Percentiles rank a stretch among this genome's conserved stretches.
These are phyloP conservation scores for Diaporthe eres DNA, from an alignment of 2,329 filamentous ascomycete species.

Conservation along the genomic window DNA sequence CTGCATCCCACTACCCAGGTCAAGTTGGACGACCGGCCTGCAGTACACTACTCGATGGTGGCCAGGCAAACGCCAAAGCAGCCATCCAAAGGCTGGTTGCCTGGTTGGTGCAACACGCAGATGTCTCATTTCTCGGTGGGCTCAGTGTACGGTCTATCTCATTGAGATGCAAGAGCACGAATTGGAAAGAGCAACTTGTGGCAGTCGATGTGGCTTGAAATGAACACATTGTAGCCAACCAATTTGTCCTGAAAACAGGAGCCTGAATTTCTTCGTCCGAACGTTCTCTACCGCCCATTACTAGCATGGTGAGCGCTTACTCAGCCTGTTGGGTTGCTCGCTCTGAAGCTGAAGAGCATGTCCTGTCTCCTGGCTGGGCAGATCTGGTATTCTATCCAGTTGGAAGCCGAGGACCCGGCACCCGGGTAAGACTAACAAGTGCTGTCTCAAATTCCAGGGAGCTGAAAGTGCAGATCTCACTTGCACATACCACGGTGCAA, in stretches of 20 bases:
- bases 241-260: not conserved
- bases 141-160: not conserved
- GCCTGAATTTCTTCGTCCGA: not conserved
- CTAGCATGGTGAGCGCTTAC: not conserved
- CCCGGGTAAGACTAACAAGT: not conserved
- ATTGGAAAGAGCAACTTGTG: not conserved
- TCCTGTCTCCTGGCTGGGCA: not conserved
- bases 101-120: no score
- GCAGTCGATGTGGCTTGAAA: not conserved
- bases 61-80: not conserved
- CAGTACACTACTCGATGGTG: not conserved
- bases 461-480: constrained; percentile 13
- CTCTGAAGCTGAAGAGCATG: not conserved
- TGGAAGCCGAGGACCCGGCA: not conserved
- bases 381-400: no score
- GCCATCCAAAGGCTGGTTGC: not conserved
- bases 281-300: not conserved
- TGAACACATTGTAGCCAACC: not conserved
- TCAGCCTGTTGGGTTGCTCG: not conserved
- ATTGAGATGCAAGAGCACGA: not conserved
- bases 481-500: not conserved
- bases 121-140: not conserved
- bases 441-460: not conserved
- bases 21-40: not conserved
- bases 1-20: not conserved